Evolutionary conservation across 768 basidiomycete genomes (phyloP), one percentile per base, ranked within the genome.

Genomic region (Cystobasidium onofrii): DNA sequence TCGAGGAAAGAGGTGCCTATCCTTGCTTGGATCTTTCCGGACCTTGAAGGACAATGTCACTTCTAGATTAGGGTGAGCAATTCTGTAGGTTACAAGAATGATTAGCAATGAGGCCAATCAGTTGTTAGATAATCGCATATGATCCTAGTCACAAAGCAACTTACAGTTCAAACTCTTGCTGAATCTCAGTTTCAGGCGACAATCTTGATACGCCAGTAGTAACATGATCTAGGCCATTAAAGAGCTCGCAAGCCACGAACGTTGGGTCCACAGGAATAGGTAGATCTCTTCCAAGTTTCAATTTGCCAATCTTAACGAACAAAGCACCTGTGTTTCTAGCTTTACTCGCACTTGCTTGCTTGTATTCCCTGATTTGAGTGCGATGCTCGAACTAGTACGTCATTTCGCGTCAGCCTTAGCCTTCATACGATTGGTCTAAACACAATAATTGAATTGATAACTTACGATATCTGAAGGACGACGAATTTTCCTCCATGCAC

Each of bases 221-320:
- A 34, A 64, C 63, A 23, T 64, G 63, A 39, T 64, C 36, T 20
- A 64, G 23, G 25, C 63, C 63, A 46, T 71, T 71, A 12, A 34
- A 34, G 9, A 71, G 55, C n/a, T 36, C 44, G 54, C 69, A 71
- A 55, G 69, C 50, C 23, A 71, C n/a, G 55, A 54, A 71, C 3
- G 69, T 60, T 1, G 69, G 10, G 4, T 71, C 36, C 20, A 9
- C 7, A 9, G 69, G 69, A 1, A 71, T 29, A n/a, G 69, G 69
- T 12, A 71, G 55, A 12, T 36, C 25, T 15, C 43, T 60, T 20
- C 43, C 44, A 33, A 71, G 20, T 31, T 39, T 57, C 46, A 71
- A 54, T 29, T 71, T 71, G 29, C 69, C 69, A 36, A 71, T 55
- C 39, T 71, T 71, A 54, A 71, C 69, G 55, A 71, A 71, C 18